Evolutionary conservation across 2,329 filamentous ascomycete genomes (phyloP).

Genomic region (Diaporthe sp.): DNA sequence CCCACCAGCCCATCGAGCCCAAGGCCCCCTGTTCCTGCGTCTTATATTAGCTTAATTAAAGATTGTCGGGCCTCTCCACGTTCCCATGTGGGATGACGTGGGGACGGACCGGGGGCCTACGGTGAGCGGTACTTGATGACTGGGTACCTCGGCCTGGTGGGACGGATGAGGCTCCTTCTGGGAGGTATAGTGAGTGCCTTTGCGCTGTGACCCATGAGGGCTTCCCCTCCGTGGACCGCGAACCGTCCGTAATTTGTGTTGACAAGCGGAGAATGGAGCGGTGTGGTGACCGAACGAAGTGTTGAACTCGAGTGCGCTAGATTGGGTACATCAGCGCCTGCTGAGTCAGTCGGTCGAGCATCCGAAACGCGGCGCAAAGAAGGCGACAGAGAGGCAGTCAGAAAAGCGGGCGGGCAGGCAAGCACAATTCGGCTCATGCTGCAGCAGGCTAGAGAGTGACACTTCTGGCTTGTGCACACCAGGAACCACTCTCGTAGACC

Average conservation of each 20-base stretch:
- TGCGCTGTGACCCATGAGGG: background rate
- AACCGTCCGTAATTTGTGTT: slow-evolving; percentile 18
- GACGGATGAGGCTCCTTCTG: slow-evolving; percentile 19
- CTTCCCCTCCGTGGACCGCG: background rate
- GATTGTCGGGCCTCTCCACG: slow-evolving; percentile 29
- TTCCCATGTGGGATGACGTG: slow-evolving; percentile 32
- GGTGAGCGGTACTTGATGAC: slow-evolving; percentile 4
- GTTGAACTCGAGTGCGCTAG: background rate
- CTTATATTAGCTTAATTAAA: slow-evolving; percentile 33
- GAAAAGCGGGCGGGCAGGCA: background rate
- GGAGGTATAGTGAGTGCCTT: slow-evolving; percentile 4
- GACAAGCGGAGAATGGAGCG: slow-evolving; percentile 15
- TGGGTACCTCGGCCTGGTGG: slow-evolving; percentile 2
- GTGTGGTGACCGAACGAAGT: background rate
- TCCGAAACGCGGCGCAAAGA: background rate
- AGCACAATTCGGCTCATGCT: background rate
- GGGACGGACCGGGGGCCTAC: slow-evolving; percentile 25
- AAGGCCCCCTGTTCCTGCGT: slow-evolving; percentile 28
- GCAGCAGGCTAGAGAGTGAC: background rate
- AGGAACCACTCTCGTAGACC: background rate
- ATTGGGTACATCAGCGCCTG: background rate
- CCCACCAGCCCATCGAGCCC: slow-evolving; percentile 12
- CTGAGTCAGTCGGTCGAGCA: slow-evolving; percentile 21
- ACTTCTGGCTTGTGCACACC: background rate
- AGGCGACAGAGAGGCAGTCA: background rate